Evolutionary conservation across 1,139 yeast species (phyloP).

Genomic region (Candida tropicalis): DNA sequence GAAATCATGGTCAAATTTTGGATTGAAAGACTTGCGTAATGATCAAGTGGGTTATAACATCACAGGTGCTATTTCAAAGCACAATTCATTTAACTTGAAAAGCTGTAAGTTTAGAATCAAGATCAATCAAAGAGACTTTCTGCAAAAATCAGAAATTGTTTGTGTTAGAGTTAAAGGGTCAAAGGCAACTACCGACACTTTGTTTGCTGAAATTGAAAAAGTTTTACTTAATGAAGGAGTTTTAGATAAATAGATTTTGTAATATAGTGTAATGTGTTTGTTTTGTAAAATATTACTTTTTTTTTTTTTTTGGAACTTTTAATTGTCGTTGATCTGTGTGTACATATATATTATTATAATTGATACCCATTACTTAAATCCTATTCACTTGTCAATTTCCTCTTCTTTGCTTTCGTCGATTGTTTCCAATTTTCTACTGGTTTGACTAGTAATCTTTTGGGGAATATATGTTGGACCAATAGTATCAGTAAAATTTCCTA

Average conservation of each 20-base stretch:
- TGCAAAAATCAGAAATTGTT: constrained; percentile 49
- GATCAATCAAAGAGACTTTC: constrained; percentile 41
- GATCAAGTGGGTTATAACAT: constrained; percentile 48
- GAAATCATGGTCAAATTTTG: constrained; percentile 71
- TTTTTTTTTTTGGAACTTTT: not conserved
- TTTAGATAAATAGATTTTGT: constrained; percentile 28
- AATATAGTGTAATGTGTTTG: constrained; percentile 3
- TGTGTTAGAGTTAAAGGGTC: constrained; percentile 52
- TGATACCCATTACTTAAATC: not conserved
- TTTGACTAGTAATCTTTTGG: constrained; percentile 5
- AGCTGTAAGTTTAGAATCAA: constrained; percentile 65
- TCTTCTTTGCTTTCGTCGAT: constrained; percentile 9
- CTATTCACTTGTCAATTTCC: constrained; percentile 3
- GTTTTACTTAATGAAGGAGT: constrained; percentile 51
- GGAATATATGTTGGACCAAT: constrained; percentile 51
- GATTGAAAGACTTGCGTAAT: constrained; percentile 58
- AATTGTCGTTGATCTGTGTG: not conserved
- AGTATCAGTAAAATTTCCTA: constrained; percentile 54
- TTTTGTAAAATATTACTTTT: constrained; percentile 1
- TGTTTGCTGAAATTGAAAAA: constrained; percentile 50
- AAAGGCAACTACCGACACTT: constrained; percentile 42
- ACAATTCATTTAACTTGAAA: constrained; percentile 63
- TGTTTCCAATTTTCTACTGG: constrained; percentile 7
- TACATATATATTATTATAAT: not conserved
- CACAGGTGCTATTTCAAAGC: constrained; percentile 62